Evolutionary conservation across 495 filamentous ascomycete genomes (phyloP).

Genomic region (Amphirosellinia nigrospora): DNA sequence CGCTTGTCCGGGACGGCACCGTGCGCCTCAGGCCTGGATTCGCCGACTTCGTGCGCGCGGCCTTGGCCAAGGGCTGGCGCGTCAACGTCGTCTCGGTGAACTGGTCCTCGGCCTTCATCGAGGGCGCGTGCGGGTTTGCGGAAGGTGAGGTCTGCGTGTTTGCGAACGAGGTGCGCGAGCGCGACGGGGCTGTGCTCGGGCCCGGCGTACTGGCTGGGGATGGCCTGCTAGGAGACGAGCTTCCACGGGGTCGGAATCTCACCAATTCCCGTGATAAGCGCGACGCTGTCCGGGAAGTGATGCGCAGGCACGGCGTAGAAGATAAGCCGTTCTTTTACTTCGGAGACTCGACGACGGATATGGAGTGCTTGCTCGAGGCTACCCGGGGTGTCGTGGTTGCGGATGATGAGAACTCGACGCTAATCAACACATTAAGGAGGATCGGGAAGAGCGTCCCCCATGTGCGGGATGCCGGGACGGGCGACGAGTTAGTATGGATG

Average conservation of each 20-base stretch:
- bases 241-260: constrained; percentile 27
- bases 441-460: constrained; percentile 46
- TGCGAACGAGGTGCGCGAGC: constrained; percentile 41
- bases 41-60: constrained; percentile 34
- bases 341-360: constrained; percentile 45
- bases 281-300: constrained; percentile 32
- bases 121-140: constrained; percentile 33
- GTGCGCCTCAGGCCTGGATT: constrained; percentile 47
- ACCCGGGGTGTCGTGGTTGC: constrained; percentile 47
- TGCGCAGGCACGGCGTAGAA: constrained; percentile 18
- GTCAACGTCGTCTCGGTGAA: constrained; percentile 53
- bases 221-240: neutral
- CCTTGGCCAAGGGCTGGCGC: constrained; percentile 31
- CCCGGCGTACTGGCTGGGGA: constrained; percentile 36
- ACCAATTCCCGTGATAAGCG: constrained; percentile 43
- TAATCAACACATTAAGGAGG: constrained; percentile 44
- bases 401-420: constrained; percentile 40
- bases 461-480: constrained; percentile 28
- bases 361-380: constrained; percentile 48
- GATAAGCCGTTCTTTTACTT: constrained; percentile 37
- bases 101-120: constrained; percentile 52
- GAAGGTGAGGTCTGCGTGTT: constrained; percentile 32
- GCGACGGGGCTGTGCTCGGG: constrained; percentile 42
- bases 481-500: constrained; percentile 22
- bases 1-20: constrained; percentile 31